phyloP scores from a whole-genome alignment of 2,329 filamentous ascomycete species.

The Aciculosporium take region DNA sequence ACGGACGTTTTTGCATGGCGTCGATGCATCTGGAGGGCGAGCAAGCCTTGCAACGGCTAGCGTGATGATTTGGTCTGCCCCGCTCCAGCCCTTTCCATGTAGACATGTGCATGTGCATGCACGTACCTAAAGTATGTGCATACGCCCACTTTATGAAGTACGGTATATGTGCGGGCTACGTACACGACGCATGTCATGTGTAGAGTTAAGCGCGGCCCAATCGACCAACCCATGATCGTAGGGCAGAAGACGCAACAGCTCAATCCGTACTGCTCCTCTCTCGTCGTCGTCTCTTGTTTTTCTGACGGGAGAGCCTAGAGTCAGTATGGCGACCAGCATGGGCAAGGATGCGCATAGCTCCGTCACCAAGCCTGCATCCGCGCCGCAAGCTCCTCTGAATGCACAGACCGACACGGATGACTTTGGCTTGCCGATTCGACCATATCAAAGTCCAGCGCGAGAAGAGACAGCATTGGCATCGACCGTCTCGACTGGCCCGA shows the following conservation, averaged over 20 bases:
- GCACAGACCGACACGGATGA: slow-evolving; percentile 44
- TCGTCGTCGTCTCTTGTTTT: slow-evolving; percentile 4
- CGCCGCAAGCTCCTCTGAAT: slow-evolving; percentile 14
- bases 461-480: slow-evolving; percentile 9
- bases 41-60: too few relatives aligned
- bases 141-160: neutral
- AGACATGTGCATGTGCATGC: too few relatives aligned
- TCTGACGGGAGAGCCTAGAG: slow-evolving; percentile 3
- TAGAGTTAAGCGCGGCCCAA: slow-evolving; percentile 11
- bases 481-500: neutral
- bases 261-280: slow-evolving; percentile 3
- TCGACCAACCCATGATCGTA: slow-evolving; percentile 13
- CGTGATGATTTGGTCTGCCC: too few relatives aligned
- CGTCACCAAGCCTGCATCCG: slow-evolving; percentile 9
- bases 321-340: slow-evolving; percentile 11
- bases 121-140: too few relatives aligned
- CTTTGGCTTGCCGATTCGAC: slow-evolving; percentile 53
- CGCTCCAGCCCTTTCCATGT: too few relatives aligned
- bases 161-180: slow-evolving; percentile 5
- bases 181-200: slow-evolving; percentile 3
- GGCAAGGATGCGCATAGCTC: slow-evolving; percentile 13
- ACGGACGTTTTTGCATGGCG: too few relatives aligned
- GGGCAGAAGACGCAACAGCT: slow-evolving; percentile 5
- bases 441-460: slow-evolving; percentile 23
- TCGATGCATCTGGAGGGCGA: too few relatives aligned